Evolutionary conservation across 305 asterid species (phyloP).

Genomic region (Fraxinus latifolia): DNA sequence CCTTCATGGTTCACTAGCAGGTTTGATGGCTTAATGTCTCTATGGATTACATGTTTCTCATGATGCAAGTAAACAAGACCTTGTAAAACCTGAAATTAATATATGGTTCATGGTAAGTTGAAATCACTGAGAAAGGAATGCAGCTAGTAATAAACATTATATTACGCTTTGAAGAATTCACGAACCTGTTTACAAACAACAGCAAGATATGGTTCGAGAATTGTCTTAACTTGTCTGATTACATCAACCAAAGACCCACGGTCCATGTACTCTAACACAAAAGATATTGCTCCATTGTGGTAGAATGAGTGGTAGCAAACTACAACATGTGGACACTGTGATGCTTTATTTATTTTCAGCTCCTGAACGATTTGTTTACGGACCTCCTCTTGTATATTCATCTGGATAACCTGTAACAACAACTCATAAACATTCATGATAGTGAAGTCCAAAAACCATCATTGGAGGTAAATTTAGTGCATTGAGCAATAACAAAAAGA

Average conservation of each 20-base stretch:
- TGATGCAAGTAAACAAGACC: conserved; percentile 83
- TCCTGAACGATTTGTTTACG: conserved; percentile 96
- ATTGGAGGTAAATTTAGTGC: background rate
- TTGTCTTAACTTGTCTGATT: conserved; percentile 77
- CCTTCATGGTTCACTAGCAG: conserved; percentile 88
- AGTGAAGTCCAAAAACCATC: background rate
- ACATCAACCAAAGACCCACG: conserved; percentile 91
- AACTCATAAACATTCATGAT: conserved; percentile 15
- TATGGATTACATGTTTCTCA: conserved; percentile 71
- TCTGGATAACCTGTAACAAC: conserved; percentile 74
- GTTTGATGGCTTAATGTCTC: conserved; percentile 92
- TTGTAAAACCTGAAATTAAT: conserved; percentile 65
- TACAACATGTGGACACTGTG: conserved; percentile 78
- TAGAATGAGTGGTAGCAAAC: conserved; percentile 96
- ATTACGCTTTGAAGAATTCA: conserved; percentile 20
- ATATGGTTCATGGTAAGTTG: background rate
- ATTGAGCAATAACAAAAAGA: background rate
- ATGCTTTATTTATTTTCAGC: conserved; percentile 88
- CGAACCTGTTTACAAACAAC: conserved; percentile 87
- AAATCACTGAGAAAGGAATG: conserved; percentile 7
- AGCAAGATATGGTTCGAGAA: conserved; percentile 93
- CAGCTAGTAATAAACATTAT: background rate
- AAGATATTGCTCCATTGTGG: conserved; percentile 93
- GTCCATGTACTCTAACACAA: conserved; percentile 71
- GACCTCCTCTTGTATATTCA: conserved; percentile 83